A percentile compares a stretch with the other conserved stretches of the same genome.
Conservation (phyloP, 1,284 basidiomycete genomes). For the Heterobasidion occidentale region DNA sequence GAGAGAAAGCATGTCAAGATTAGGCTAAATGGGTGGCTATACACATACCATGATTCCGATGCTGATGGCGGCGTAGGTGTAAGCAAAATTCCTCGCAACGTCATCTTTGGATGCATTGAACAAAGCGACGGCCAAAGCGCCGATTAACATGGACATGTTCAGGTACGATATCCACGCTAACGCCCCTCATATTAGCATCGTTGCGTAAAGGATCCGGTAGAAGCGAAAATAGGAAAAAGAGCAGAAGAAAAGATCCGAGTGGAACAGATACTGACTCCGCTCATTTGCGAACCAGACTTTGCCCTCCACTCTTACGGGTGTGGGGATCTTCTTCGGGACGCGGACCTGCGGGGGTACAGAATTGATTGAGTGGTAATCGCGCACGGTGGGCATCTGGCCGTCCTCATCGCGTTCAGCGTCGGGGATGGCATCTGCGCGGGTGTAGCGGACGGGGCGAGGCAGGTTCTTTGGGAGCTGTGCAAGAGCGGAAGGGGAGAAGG, state of each 20-base stretch:
- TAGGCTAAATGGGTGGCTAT: background rate
- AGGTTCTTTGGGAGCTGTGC: constrained; percentile 54
- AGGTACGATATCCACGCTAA: constrained; percentile 90
- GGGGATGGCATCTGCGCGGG: constrained; percentile 63
- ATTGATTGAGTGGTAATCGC: constrained; percentile 69
- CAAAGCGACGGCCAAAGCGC: constrained; percentile 80
- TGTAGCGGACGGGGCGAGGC: constrained; percentile 43
- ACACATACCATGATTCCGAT: constrained; percentile 50
- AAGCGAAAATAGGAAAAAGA: background rate
- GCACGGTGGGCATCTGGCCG: constrained; percentile 49
- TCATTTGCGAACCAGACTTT: constrained; percentile 99
- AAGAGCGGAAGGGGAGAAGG: constrained; percentile 65
- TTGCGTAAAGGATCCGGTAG: background rate
- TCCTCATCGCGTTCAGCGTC: constrained; percentile 42
- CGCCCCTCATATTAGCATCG: constrained; percentile 5
- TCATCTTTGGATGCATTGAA: constrained; percentile 81
- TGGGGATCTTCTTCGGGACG: constrained; percentile 82
- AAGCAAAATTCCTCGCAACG: constrained; percentile 75
- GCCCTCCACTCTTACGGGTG: constrained; percentile 88
- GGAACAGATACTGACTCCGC: constrained; percentile 51
- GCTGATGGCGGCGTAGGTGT: constrained; percentile 79
- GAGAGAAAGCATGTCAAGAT: background rate
- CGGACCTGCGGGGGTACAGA: constrained; percentile 50
- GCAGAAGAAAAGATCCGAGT: background rate
- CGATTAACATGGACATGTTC: constrained; percentile 80